Evolutionary conservation across 2,329 filamentous ascomycete species (phyloP).

Genomic region (Fusarium protoensiforme): DNA sequence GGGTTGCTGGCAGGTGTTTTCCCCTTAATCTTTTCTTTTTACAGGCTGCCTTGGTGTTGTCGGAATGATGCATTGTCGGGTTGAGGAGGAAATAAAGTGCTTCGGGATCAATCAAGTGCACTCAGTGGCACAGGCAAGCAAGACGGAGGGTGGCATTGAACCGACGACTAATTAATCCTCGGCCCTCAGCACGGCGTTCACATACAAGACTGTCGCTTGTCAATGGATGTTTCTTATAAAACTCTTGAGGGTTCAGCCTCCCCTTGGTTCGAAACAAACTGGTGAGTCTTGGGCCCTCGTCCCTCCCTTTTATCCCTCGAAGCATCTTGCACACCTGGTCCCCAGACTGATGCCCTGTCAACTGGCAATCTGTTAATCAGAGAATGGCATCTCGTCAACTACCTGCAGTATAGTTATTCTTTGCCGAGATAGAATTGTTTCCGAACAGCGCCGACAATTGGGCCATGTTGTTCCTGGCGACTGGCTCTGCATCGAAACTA

Average conservation of each 20-base stretch:
- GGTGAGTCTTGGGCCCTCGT: not conserved
- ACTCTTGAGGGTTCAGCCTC: not conserved
- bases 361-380: not conserved
- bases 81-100: not conserved
- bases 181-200: not conserved
- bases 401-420: not conserved
- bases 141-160: not conserved
- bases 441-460: constrained; percentile 21
- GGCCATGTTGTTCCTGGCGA: constrained; percentile 8
- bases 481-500: constrained; percentile 20
- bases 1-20: not conserved
- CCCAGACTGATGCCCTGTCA: not conserved
- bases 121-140: not conserved
- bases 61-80: not conserved
- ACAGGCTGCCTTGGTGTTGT: not conserved
- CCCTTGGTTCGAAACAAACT: not conserved
- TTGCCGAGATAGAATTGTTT: constrained; percentile 17
- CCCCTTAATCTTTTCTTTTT: not conserved
- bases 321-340: not conserved
- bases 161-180: not conserved
- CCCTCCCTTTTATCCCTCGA: not conserved
- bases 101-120: not conserved
- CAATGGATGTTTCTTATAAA: not conserved
- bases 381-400: not conserved
- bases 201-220: not conserved